Conservation (phyloP, 1,139 yeast species). For the Protomyces lactucae-debilis region DNA sequence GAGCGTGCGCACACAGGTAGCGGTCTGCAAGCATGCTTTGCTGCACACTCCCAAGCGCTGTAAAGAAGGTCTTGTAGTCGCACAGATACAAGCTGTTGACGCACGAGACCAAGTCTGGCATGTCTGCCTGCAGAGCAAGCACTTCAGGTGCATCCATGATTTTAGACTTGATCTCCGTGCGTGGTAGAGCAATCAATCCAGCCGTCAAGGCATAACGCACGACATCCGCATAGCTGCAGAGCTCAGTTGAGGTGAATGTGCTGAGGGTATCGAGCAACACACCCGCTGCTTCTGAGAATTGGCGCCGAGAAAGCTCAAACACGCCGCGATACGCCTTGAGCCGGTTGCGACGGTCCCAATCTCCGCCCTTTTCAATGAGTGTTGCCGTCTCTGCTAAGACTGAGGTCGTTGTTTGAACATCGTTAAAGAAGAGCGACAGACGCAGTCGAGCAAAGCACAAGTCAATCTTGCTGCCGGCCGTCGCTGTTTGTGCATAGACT, state of each 20-base stretch:
- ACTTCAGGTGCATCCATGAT: constrained; percentile 93
- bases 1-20: constrained; percentile 72
- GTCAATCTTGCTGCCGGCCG: constrained; percentile 80
- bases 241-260: constrained; percentile 92
- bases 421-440: constrained; percentile 81
- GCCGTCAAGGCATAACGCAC: constrained; percentile 84
- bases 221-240: constrained; percentile 82
- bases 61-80: constrained; percentile 77
- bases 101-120: constrained; percentile 72
- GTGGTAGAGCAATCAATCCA: constrained; percentile 74
- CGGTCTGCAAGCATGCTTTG: constrained; percentile 71
- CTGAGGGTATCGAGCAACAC: constrained; percentile 85
- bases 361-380: constrained; percentile 92
- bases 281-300: constrained; percentile 76
- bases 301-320: constrained; percentile 75
- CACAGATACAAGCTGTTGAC: constrained; percentile 86
- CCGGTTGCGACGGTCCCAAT: constrained; percentile 97
- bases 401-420: constrained; percentile 62
- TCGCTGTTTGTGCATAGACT: constrained; percentile 74
- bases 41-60: constrained; percentile 70
- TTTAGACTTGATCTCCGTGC: constrained; percentile 78
- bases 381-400: constrained; percentile 66
- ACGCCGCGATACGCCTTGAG: constrained; percentile 88
- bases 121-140: constrained; percentile 68
- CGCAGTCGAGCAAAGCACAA: constrained; percentile 73